Conservation (phyloP, 1,139 yeast genomes). For the Candida sanyaensis region DNA sequence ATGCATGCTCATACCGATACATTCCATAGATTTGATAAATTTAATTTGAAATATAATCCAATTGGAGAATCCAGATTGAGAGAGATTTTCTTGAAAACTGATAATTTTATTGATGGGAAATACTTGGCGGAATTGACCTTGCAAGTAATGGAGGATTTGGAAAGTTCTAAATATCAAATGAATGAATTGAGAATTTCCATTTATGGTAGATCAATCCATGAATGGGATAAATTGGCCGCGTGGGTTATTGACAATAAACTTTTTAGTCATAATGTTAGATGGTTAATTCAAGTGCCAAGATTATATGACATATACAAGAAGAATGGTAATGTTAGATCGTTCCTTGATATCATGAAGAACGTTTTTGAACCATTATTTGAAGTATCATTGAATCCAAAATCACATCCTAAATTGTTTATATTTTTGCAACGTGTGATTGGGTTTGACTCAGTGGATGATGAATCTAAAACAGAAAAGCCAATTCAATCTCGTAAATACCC, state of each 20-base stretch:
- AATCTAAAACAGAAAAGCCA: slow-evolving; percentile 84
- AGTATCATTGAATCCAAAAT: slow-evolving; percentile 78
- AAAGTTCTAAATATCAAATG: slow-evolving; percentile 94
- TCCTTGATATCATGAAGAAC: slow-evolving; percentile 77
- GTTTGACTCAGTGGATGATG: slow-evolving; percentile 98
- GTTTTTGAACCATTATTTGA: slow-evolving; percentile 90
- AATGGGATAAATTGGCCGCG: slow-evolving; percentile 93
- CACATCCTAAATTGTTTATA: slow-evolving; percentile 85
- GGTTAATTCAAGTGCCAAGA: slow-evolving; percentile 96
- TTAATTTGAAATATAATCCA: slow-evolving; percentile 95
- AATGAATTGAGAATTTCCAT: slow-evolving; percentile 93
- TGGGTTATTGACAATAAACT: slow-evolving; percentile 96
- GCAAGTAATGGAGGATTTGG: slow-evolving; percentile 92
- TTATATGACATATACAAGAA: slow-evolving; percentile 86
- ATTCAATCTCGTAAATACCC: slow-evolving; percentile 77
- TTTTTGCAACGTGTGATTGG: slow-evolving; percentile 95
- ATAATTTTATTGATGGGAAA: slow-evolving; percentile 84
- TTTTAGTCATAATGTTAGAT: slow-evolving; percentile 90
- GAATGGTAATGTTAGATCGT: slow-evolving; percentile 66
- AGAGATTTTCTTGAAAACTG: slow-evolving; percentile 94
- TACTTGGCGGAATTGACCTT: slow-evolving; percentile 91
- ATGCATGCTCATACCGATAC: slow-evolving; percentile 99
- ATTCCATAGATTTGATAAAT: slow-evolving; percentile 96
- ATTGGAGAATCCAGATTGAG: slow-evolving; percentile 96
- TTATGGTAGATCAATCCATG: slow-evolving; percentile 85